Conservation (phyloP, 1,284 basidiomycete genomes). For the Meripilus lineatus region DNA sequence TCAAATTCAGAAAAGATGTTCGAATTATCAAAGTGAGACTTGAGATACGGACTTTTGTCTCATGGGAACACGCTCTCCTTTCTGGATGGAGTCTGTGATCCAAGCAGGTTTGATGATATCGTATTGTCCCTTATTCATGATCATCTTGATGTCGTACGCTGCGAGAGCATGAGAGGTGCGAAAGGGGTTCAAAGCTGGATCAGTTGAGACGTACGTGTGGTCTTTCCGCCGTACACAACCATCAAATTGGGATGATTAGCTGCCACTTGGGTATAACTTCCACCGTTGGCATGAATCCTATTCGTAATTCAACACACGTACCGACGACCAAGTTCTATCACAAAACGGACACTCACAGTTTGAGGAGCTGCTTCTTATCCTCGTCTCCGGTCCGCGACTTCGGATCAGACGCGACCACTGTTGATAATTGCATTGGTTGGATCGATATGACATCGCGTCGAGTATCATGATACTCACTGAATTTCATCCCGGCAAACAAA, state of each 20-base stretch:
- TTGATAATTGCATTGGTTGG: slow-evolving; percentile 24
- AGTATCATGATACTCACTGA: slow-evolving; percentile 50
- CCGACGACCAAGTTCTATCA: too few species aligned
- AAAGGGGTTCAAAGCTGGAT: neutral
- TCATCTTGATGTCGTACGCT: slow-evolving; percentile 67
- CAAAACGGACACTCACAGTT: slow-evolving; percentile 51
- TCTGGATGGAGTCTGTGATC: slow-evolving; percentile 73
- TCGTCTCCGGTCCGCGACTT: slow-evolving; percentile 64
- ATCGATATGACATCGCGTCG: neutral
- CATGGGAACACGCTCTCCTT: slow-evolving; percentile 51
- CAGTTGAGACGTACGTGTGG: slow-evolving; percentile 44
- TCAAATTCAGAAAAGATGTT: slow-evolving; percentile 3
- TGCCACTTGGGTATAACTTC: slow-evolving; percentile 63
- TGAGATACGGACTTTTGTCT: slow-evolving; percentile 53
- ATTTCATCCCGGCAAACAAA: slow-evolving; percentile 71
- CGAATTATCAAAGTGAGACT: neutral
- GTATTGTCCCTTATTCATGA: slow-evolving; percentile 56
- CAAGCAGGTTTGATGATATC: slow-evolving; percentile 79
- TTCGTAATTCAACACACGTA: too few species aligned
- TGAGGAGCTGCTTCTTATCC: slow-evolving; percentile 62
- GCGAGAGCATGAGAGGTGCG: slow-evolving; percentile 2
- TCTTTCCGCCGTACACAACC: slow-evolving; percentile 63
- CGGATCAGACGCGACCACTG: slow-evolving; percentile 77
- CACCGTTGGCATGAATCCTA: slow-evolving; percentile 78
- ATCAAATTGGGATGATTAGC: slow-evolving; percentile 42